These are phyloP conservation scores for Blastocystis sp. DNA, from an alignment of 352 stramenopile species.

Conservation along the genomic window DNA sequence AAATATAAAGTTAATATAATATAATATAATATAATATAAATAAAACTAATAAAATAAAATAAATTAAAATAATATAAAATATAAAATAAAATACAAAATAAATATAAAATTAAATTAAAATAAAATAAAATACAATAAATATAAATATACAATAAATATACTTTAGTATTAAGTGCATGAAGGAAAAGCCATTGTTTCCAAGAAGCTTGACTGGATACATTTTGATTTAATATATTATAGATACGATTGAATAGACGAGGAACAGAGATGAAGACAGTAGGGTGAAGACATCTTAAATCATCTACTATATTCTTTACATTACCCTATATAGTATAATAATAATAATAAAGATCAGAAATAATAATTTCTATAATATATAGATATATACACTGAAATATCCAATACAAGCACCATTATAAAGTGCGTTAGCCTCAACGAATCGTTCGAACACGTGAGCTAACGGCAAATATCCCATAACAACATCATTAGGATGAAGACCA, in stretches of 20 bases:
- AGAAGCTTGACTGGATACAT: slow-evolving; percentile 41
- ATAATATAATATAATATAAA: too few relatives aligned
- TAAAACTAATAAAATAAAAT: too few relatives aligned
- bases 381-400: too few relatives aligned
- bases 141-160: not conserved
- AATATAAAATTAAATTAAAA: too few relatives aligned
- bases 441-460: slow-evolving; percentile 84
- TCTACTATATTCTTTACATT: slow-evolving; percentile 66
- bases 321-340: slow-evolving; percentile 75
- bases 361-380: too few relatives aligned
- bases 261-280: slow-evolving; percentile 71
- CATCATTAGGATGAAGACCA: slow-evolving; percentile 47
- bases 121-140: too few relatives aligned
- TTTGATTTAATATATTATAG: slow-evolving; percentile 68
- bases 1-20: too few relatives aligned
- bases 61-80: too few relatives aligned
- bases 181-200: slow-evolving; percentile 38
- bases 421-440: slow-evolving; percentile 54
- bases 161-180: slow-evolving; percentile 19
- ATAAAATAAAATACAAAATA: too few relatives aligned
- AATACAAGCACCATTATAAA: slow-evolving; percentile 57
- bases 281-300: slow-evolving; percentile 64
- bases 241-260: slow-evolving; percentile 81
- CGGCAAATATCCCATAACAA: slow-evolving; percentile 80
- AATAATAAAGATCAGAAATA: too few relatives aligned